Evolutionary conservation across 495 filamentous ascomycete species (phyloP).

Genomic region (Aspergillus cristatus): DNA sequence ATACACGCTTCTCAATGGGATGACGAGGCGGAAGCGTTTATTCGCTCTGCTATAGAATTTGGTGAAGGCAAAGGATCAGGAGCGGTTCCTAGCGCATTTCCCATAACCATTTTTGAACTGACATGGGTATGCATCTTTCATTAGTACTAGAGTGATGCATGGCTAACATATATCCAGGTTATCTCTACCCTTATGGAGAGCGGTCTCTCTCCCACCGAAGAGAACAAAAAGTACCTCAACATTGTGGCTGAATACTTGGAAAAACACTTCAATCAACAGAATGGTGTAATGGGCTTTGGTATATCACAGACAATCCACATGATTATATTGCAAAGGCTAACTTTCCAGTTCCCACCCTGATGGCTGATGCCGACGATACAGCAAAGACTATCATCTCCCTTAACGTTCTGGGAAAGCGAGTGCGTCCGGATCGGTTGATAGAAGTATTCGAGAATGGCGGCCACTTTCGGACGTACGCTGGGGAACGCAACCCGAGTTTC

Average conservation of each 20-base stretch:
- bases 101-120: conserved; percentile 29
- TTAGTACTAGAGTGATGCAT: too few relatives aligned
- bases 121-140: conserved; percentile 18
- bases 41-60: conserved; percentile 14
- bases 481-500: conserved; percentile 29
- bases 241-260: background rate
- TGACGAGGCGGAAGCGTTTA: conserved; percentile 17
- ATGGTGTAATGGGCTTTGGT: too few relatives aligned
- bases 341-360: background rate
- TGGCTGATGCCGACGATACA: conserved; percentile 8
- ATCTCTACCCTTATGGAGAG: background rate
- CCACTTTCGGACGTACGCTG: conserved; percentile 28
- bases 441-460: conserved; percentile 20
- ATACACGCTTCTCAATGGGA: conserved; percentile 32
- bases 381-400: conserved; percentile 5
- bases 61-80: conserved; percentile 18
- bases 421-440: conserved; percentile 15
- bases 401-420: conserved; percentile 15
- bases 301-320: too few relatives aligned
- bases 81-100: conserved; percentile 20
- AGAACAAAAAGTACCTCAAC: too few relatives aligned
- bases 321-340: too few relatives aligned
- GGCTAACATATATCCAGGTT: too few relatives aligned
- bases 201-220: too few relatives aligned
- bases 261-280: background rate